Conservation (phyloP, 2,329 filamentous ascomycete species). For the Colletotrichum kahawae region DNA sequence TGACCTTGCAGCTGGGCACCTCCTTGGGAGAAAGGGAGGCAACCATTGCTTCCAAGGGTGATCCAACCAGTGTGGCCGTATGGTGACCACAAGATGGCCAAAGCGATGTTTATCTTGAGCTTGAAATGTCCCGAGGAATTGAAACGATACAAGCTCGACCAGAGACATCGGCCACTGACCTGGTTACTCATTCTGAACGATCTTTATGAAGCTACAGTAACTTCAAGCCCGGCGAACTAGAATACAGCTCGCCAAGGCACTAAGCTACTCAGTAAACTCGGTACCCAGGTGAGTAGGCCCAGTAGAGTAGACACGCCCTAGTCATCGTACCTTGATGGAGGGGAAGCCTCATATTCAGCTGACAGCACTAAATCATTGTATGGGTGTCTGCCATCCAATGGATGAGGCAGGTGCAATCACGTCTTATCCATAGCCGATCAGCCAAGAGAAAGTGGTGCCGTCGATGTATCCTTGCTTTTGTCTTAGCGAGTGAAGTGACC, state of each 20-base stretch:
- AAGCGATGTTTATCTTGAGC: neutral
- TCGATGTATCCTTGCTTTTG: neutral
- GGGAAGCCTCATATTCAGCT: neutral
- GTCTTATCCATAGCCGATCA: neutral
- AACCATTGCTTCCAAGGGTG: neutral
- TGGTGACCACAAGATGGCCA: neutral
- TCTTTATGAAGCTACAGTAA: neutral
- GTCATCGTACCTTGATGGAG: neutral
- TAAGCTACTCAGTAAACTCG: neutral
- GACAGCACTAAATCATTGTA: neutral
- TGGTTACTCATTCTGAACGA: fast-evolving
- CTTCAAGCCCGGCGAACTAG: neutral
- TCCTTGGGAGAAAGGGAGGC: neutral
- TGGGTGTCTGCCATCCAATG: neutral
- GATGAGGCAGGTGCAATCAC: neutral
- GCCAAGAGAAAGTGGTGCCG: neutral
- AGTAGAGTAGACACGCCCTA: neutral
- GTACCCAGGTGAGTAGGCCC: neutral
- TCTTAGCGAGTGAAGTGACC: neutral
- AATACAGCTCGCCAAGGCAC: neutral
- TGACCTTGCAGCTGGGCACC: neutral
- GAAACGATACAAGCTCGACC: neutral
- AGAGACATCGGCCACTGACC: neutral
- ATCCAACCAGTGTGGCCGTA: neutral
- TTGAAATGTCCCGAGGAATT: neutral